Evolutionary conservation across 139 green algal species (phyloP).

Genomic region (Closterium sp.): DNA sequence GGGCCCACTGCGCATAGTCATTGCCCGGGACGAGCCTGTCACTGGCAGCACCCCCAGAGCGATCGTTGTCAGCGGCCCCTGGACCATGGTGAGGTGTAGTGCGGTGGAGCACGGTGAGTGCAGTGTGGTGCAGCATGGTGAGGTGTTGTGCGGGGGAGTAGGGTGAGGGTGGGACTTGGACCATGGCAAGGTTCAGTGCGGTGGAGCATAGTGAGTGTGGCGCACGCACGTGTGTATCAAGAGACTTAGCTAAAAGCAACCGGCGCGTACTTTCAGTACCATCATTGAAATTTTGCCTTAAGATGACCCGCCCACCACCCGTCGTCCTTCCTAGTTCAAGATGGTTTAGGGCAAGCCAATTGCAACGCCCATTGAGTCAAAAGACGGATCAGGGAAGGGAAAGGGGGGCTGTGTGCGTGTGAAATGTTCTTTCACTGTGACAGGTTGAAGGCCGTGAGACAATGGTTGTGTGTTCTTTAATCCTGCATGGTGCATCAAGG

Average conservation of each 20-base stretch:
- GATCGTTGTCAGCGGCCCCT: slow-evolving; percentile 35
- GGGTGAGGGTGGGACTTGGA: slow-evolving; percentile 13
- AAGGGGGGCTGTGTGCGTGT: too few species aligned
- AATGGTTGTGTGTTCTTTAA: too few species aligned
- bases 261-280: background rate
- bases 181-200: background rate
- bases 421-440: too few species aligned
- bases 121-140: background rate
- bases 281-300: too few species aligned
- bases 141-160: background rate
- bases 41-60: background rate
- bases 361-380: too few species aligned
- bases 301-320: too few species aligned
- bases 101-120: background rate
- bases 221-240: background rate
- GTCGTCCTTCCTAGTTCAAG: too few species aligned
- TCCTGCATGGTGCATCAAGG: too few species aligned
- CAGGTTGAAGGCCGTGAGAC: too few species aligned
- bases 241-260: background rate
- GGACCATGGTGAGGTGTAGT: slow-evolving; percentile 19
- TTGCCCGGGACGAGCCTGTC: slow-evolving; percentile 4
- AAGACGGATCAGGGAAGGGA: too few species aligned
- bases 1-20: slow-evolving; percentile 12
- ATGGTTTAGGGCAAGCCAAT: too few species aligned
- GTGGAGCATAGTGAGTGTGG: background rate